Base-by-base conservation (phyloP, 1,139 yeast genomes). In the Scheffersomyces titani region DNA sequence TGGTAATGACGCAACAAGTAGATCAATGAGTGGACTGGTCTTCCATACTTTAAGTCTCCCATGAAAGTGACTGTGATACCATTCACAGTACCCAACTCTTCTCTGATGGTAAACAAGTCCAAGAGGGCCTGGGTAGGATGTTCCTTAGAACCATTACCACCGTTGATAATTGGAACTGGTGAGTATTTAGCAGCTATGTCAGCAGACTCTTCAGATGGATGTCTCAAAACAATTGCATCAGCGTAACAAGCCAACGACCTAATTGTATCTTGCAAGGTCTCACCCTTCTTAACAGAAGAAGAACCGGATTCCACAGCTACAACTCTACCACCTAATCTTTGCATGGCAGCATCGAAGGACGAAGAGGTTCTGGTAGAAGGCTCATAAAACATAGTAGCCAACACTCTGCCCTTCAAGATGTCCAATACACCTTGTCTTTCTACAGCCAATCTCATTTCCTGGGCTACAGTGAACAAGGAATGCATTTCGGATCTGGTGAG, bases 321-420 rank as follows among this genome's bases (percentile, higher is more conserved):
- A 64, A 93, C 97, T 75, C 97, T 88, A 72, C 99, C 99, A 74
- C 99, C 99, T 68, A 96, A 84, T 80, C 99, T 90, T 82, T 96
- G 98, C 99, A 96, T 96, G 60, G 99, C 99, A 66, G 98, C 97
- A 74, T 96, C 97, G 73, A 96, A 96, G 1, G 98, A 93, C 22
- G 98, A 87, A 19, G 96, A 86, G 44, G 99, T 96, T 77, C 99
- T 86, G 51, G 99, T 96, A 11, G 98, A 92, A 66, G 99, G 99
- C 80, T 96, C 99, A 74, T 92, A 96, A 81, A 96, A 96, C 83
- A 96, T 88, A 22, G 98, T 94, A 54, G 98, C 92, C 70, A 96
- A 82, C 55, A 96, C 88, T 71, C 97, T 88, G 60, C 98, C 97
- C 76, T 88, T 85, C 77, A 94, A 85, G 61, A 96, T 76, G 73